Evolutionary conservation across 306 rosid species (phyloP).

Genomic region (Medicago lupulina): DNA sequence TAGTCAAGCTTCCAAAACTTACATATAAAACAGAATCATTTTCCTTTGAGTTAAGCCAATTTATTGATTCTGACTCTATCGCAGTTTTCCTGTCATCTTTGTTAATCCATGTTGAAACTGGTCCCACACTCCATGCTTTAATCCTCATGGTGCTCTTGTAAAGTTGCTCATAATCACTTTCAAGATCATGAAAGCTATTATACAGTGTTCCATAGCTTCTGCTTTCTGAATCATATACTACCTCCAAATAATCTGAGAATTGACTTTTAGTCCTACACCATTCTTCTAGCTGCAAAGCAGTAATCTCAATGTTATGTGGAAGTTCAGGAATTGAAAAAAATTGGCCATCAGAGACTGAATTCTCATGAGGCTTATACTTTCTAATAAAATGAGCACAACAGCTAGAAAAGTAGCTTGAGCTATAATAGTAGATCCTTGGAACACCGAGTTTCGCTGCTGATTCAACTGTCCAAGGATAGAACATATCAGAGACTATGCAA

Average conservation of each 20-base stretch:
- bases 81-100: background rate
- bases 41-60: constrained; percentile 40
- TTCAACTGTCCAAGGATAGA: constrained; percentile 47
- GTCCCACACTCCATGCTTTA: constrained; percentile 47
- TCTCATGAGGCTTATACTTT: constrained; percentile 44
- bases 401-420: constrained; percentile 41
- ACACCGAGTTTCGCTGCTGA: constrained; percentile 42
- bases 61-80: constrained; percentile 20
- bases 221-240: constrained; percentile 35
- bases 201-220: constrained; percentile 45
- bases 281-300: constrained; percentile 38
- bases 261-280: background rate
- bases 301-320: constrained; percentile 34
- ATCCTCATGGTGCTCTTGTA: constrained; percentile 26
- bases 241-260: background rate
- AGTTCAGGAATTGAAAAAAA: constrained; percentile 39
- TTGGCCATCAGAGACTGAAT: constrained; percentile 23
- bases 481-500: constrained; percentile 42
- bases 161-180: constrained; percentile 42
- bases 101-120: constrained; percentile 40
- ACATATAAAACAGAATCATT: constrained; percentile 38
- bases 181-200: constrained; percentile 47
- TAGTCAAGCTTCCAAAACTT: constrained; percentile 43
- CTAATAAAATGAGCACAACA: constrained; percentile 13
- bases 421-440: constrained; percentile 44